A percentile compares a stretch with the other conserved stretches of the same genome.
phyloP scores from a whole-genome alignment of 1,284 basidiomycete species.

The Bjerkandera adusta region DNA sequence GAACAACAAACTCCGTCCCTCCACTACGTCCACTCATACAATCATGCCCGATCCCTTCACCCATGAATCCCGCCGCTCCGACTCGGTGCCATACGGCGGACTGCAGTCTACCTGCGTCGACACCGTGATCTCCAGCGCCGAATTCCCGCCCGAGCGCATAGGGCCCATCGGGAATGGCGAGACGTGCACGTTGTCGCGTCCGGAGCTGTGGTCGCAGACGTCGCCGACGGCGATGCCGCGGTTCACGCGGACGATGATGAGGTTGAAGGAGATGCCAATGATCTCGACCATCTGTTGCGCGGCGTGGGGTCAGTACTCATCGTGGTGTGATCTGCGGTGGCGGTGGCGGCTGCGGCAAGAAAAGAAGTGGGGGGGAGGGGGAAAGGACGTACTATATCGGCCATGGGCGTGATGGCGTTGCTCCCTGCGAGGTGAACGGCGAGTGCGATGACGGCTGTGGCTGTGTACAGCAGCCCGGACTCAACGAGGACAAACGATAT shows the following conservation, averaged over 20 bases:
- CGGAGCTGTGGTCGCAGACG: too few relatives aligned
- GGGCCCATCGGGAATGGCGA: too few relatives aligned
- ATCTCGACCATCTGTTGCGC: neutral
- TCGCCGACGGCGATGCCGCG: neutral
- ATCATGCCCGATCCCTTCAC: too few relatives aligned
- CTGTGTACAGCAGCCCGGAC: conserved; percentile 4
- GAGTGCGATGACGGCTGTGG: conserved; percentile 1
- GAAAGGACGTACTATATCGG: conserved; percentile 8
- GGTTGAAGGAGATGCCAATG: conserved; percentile 9
- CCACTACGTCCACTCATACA: too few relatives aligned
- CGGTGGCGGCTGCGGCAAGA: neutral
- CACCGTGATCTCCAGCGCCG: too few relatives aligned
- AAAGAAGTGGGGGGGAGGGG: neutral
- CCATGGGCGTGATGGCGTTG: conserved; percentile 3
- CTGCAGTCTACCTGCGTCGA: too few relatives aligned
- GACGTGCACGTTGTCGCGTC: too few relatives aligned
- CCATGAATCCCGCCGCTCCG: too few relatives aligned
- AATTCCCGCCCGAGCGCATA: too few relatives aligned
- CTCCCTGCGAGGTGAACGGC: conserved; percentile 1
- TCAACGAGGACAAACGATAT: conserved; percentile 10
- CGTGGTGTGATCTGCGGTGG: neutral
- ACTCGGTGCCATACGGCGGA: too few relatives aligned
- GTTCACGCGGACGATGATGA: conserved; percentile 7
- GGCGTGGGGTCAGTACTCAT: neutral
- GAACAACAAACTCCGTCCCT: too few relatives aligned